A percentile compares a stretch with the other conserved stretches of the same genome.
Evolutionary conservation across 164 flowering plant genomes (phyloP).

Genomic region (Vitis amurensis): DNA sequence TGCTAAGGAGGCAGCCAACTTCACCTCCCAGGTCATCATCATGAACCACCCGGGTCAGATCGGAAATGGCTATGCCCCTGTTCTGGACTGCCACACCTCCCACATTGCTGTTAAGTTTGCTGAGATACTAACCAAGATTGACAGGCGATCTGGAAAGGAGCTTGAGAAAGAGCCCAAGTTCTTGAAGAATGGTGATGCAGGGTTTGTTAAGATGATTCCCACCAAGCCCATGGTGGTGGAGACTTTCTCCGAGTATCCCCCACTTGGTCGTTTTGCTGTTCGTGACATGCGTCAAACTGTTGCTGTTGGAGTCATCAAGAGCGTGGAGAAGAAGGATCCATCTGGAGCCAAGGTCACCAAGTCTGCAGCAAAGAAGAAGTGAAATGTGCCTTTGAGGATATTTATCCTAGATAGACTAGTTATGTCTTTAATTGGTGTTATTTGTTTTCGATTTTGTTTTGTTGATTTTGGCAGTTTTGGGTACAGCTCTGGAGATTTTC

Average conservation of each 20-base stretch:
- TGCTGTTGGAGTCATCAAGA: slow-evolving; percentile 72
- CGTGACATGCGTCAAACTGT: slow-evolving; percentile 76
- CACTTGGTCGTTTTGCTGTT: slow-evolving; percentile 76
- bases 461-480: neutral
- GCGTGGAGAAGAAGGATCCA: slow-evolving; percentile 70
- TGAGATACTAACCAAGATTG: slow-evolving; percentile 53
- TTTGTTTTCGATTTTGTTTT: slow-evolving; percentile 7
- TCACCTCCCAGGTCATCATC: slow-evolving; percentile 76
- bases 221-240: slow-evolving; percentile 82
- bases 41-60: slow-evolving; percentile 83
- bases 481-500: neutral
- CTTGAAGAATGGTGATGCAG: slow-evolving; percentile 67
- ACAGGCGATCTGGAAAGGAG: slow-evolving; percentile 61
- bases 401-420: neutral
- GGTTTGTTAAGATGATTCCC: slow-evolving; percentile 69
- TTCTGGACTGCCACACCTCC: slow-evolving; percentile 70
- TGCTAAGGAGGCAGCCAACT: slow-evolving; percentile 65
- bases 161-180: slow-evolving; percentile 67
- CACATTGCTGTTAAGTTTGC: slow-evolving; percentile 73
- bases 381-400: neutral
- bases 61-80: slow-evolving; percentile 70
- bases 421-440: neutral
- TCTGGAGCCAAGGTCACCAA: slow-evolving; percentile 74
- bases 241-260: slow-evolving; percentile 69
- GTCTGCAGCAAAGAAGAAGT: slow-evolving; percentile 61